Evolutionary conservation across 2,329 filamentous ascomycete genomes (phyloP).

Genomic region (Cladosporium sphaerospermum): DNA sequence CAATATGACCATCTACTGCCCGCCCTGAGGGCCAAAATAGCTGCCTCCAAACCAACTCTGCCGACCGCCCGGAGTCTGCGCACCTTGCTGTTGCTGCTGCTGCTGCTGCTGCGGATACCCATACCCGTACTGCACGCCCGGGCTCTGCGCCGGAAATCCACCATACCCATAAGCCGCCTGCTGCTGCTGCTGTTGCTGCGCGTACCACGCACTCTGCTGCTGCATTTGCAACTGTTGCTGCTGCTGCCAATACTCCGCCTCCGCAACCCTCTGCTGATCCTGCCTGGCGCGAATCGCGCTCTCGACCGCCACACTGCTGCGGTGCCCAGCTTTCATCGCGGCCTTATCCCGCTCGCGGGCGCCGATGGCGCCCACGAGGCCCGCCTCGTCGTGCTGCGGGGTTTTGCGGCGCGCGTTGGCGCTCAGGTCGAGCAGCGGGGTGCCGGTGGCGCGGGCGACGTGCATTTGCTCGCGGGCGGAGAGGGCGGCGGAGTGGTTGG

Average conservation of each 20-base stretch:
- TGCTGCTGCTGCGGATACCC: constrained; percentile 13
- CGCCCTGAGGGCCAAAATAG: constrained; percentile 1
- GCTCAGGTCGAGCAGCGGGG: constrained; percentile 65
- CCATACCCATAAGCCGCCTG: background rate
- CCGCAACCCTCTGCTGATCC: constrained; percentile 39
- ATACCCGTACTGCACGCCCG: background rate
- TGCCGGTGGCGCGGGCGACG: constrained; percentile 73
- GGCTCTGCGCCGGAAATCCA: background rate
- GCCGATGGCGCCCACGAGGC: constrained; percentile 72
- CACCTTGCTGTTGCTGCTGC: constrained; percentile 18
- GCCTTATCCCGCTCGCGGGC: constrained; percentile 71
- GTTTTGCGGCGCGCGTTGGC: constrained; percentile 36
- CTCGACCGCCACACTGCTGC: constrained; percentile 62
- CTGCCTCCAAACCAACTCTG: constrained; percentile 12
- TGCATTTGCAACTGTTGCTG: constrained; percentile 28
- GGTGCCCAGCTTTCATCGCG: constrained; percentile 59
- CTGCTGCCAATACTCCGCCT: constrained; percentile 35
- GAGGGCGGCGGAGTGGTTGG: constrained; percentile 44
- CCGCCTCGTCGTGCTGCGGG: constrained; percentile 30
- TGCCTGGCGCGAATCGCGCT: constrained; percentile 56
- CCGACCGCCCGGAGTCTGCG: constrained; percentile 9
- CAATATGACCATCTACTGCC: too few relatives aligned
- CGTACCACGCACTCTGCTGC: constrained; percentile 21
- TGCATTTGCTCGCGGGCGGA: constrained; percentile 85
- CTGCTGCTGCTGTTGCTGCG: constrained; percentile 22